phyloP scores from a whole-genome alignment of 2,329 filamentous ascomycete genomes.

The Colletotrichum eleusines region DNA sequence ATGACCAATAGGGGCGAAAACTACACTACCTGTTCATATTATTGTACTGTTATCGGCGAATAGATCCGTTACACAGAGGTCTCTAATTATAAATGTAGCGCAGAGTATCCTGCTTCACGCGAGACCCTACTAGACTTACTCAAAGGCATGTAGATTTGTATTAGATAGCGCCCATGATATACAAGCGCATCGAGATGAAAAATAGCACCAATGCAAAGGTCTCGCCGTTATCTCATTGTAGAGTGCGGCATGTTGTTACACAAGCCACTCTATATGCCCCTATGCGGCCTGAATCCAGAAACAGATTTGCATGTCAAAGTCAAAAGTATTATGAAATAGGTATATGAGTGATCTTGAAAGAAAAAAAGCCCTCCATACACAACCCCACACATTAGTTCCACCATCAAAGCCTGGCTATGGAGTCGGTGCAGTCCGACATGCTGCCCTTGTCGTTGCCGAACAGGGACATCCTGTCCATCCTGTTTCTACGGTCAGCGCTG shows the following conservation, averaged over 20 bases:
- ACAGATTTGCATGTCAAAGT: neutral
- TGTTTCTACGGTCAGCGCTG: conserved; percentile 47
- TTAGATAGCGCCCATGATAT: too few species aligned
- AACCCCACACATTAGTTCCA: too few species aligned
- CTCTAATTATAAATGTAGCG: neutral
- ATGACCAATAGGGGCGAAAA: neutral
- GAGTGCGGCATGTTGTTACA: neutral
- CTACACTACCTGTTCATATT: neutral
- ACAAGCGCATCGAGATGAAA: too few species aligned
- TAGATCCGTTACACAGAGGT: neutral
- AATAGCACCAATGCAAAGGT: neutral
- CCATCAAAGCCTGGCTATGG: conserved; percentile 17
- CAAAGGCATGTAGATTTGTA: neutral
- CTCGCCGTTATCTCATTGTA: neutral
- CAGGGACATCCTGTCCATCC: conserved; percentile 58
- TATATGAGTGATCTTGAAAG: neutral
- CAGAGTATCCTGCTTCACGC: neutral
- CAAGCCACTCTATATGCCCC: neutral
- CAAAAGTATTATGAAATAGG: neutral
- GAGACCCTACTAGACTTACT: neutral
- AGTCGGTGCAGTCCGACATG: conserved; percentile 63
- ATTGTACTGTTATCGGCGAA: neutral
- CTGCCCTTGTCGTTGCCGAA: conserved; percentile 68
- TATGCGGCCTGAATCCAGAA: too few species aligned
- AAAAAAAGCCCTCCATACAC: neutral